Evolutionary conservation across 2,329 filamentous ascomycete genomes (phyloP), one percentile per base, ranked within the genome.

Genomic region (Tolypocladium capitatum): DNA sequence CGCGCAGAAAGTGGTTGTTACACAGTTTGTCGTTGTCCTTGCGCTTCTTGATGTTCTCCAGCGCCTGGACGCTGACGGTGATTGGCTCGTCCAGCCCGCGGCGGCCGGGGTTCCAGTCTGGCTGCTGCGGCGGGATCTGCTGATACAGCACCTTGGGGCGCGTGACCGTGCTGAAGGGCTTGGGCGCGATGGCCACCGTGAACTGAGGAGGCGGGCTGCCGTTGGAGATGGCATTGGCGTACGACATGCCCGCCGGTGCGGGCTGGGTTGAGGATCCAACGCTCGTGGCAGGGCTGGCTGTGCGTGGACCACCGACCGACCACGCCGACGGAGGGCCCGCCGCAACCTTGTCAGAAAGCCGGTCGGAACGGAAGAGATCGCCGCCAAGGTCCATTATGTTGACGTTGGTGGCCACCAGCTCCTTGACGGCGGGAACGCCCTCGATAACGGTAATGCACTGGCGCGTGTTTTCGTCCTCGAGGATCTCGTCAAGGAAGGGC

Each of bases 1-100:
- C 76, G 18, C 75, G 68, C 30, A 82, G 68, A 55, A 77, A 81
- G 55, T 79, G 75, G 44, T 78, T 78, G 58, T 81, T 81, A 66
- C 78, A 82, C 8, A 80, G 63, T 60, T 81, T 81, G 51, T 73
- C 69, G 53, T 62, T 64, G 31, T 72, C 73, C 48, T 71, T 73
- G 49, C 76, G 68, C 56, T 71, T 75, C 64, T 78, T 80, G 55
- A 81, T 70, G 21, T 61, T 67, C 14, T 81, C 76, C 50, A 81
- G 59, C 8, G 69, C 69, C 1, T 58, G 51, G 40, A 62, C 56
- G 48, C 71, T 73, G 21, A 75, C 65, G 2, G 61, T 60, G 30
- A 81, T 71, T 1, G 71, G 66, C 18, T 70, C 62, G 49, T 82
- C 78, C 2, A 80, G 57, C 2, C 78, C 78, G 30, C 76, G 74